Percentiles rank a stretch among this genome's conserved stretches.
These are phyloP conservation scores for Xylariales sp. DNA, from an alignment of 2,329 filamentous ascomycete genomes.

Conservation along the genomic window DNA sequence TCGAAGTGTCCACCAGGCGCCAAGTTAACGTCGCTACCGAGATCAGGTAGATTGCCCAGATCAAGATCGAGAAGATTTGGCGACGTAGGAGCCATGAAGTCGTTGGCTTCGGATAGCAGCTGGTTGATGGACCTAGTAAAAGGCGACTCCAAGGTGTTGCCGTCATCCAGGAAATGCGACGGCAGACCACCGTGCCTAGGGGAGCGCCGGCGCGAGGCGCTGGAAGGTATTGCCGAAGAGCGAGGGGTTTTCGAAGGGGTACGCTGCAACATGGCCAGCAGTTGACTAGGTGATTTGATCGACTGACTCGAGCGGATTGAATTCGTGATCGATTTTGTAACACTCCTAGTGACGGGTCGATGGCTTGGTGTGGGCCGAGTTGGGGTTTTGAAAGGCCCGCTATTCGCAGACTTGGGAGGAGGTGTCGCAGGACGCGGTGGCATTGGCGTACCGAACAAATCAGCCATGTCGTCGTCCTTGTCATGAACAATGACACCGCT, in stretches of 20 bases:
- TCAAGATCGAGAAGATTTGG: slow-evolving; percentile 37
- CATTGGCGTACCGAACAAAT: slow-evolving; percentile 64
- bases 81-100: slow-evolving; percentile 36
- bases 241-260: slow-evolving; percentile 43
- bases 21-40: slow-evolving; percentile 30
- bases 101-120: slow-evolving; percentile 53
- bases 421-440: slow-evolving; percentile 48
- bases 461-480: slow-evolving; percentile 37
- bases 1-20: slow-evolving; percentile 32
- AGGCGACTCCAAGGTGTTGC: slow-evolving; percentile 8
- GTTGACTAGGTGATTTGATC: slow-evolving; percentile 39
- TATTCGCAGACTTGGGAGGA: slow-evolving; percentile 44
- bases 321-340: slow-evolving; percentile 52
- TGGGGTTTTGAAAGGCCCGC: slow-evolving; percentile 54
- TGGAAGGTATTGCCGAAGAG: slow-evolving; percentile 30
- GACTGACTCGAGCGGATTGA: slow-evolving; percentile 46
- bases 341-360: slow-evolving; percentile 56
- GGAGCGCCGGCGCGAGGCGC: slow-evolving; percentile 36
- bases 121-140: slow-evolving; percentile 46
- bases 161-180: slow-evolving; percentile 7
- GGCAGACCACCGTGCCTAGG: slow-evolving; percentile 28
- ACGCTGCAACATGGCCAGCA: slow-evolving; percentile 33
- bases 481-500: slow-evolving; percentile 26
- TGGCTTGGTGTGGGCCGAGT: slow-evolving; percentile 58
- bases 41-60: slow-evolving; percentile 33